These are phyloP conservation scores for Macrolepiota albuminosa DNA, from an alignment of 768 basidiomycete species.

Conservation along the genomic window DNA sequence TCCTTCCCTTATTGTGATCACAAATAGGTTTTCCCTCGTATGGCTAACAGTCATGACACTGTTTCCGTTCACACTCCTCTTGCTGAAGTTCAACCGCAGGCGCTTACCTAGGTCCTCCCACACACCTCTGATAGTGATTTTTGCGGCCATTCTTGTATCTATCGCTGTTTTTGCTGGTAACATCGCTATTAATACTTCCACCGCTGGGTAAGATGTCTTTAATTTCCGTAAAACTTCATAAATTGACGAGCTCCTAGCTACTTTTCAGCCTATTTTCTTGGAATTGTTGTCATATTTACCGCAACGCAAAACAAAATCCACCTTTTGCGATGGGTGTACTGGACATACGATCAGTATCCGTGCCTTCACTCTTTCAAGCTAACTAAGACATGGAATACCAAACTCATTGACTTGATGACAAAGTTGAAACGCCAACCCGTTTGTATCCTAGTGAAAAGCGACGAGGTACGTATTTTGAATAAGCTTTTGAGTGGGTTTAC, in stretches of 20 bases:
- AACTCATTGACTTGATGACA: slow-evolving; percentile 40
- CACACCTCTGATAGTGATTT: slow-evolving; percentile 36
- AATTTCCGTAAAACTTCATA: background rate
- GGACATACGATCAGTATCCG: slow-evolving; percentile 60
- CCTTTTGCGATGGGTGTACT: slow-evolving; percentile 50
- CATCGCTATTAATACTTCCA: slow-evolving; percentile 50
- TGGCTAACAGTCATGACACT: slow-evolving; percentile 64
- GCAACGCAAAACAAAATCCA: slow-evolving; percentile 50
- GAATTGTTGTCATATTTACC: slow-evolving; percentile 41
- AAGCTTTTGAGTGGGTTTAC: background rate
- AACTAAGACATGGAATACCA: slow-evolving; percentile 37
- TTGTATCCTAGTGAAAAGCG: slow-evolving; percentile 56
- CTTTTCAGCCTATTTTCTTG: slow-evolving; percentile 58
- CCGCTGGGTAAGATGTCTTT: slow-evolving; percentile 41
- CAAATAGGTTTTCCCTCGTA: slow-evolving; percentile 54
- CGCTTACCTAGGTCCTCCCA: slow-evolving; percentile 41
- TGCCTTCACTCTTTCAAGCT: slow-evolving; percentile 33
- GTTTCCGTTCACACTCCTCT: slow-evolving; percentile 55
- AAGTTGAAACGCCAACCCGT: slow-evolving; percentile 48
- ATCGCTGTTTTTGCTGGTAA: slow-evolving; percentile 52
- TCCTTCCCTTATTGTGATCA: background rate
- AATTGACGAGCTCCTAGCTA: slow-evolving; percentile 33
- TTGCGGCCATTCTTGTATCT: slow-evolving; percentile 38
- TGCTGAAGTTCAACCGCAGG: slow-evolving; percentile 63
- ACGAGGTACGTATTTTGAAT: slow-evolving; percentile 45